Percentiles rank a stretch among this genome's conserved stretches.
Conservation (phyloP, 2,329 filamentous ascomycete species). For the Aureobasidium pullulans region DNA sequence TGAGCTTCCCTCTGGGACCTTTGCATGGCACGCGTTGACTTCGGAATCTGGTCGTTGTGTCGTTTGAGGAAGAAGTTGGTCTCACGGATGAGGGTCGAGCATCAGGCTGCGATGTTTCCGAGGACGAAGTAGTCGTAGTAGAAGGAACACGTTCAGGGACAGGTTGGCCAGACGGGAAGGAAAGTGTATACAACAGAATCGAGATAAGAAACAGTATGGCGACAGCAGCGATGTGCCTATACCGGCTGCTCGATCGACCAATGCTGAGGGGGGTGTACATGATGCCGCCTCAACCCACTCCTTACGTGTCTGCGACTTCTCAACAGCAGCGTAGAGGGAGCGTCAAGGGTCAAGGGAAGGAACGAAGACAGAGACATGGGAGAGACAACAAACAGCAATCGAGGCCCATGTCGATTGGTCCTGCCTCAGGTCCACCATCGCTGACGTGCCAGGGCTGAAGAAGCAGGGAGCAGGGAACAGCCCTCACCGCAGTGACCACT, state of each 20-base stretch:
- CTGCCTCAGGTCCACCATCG: neutral
- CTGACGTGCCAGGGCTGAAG: constrained; percentile 4
- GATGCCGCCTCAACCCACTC: constrained; percentile 1
- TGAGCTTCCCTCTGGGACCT: constrained; percentile 4
- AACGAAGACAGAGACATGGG: neutral
- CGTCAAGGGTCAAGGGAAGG: neutral
- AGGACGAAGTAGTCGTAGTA: neutral
- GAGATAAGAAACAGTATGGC: constrained; percentile 2
- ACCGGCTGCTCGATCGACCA: neutral
- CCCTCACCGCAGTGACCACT: neutral
- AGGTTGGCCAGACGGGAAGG: neutral
- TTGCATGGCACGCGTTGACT: constrained; percentile 1
- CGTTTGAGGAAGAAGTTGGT: neutral
- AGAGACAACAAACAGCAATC: neutral
- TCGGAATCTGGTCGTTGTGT: neutral
- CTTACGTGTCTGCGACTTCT: neutral
- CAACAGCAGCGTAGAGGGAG: neutral
- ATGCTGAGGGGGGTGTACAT: constrained; percentile 1
- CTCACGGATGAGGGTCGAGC: neutral
- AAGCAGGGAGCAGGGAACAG: neutral
- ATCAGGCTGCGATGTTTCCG: neutral
- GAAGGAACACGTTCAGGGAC: neutral
- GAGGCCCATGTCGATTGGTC: neutral
- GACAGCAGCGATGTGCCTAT: neutral
- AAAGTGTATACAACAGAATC: constrained; percentile 9